Evolutionary conservation across 2,329 filamentous ascomycete genomes (phyloP), one percentile per base, ranked within the genome.

Genomic region (Pseudodiploospora longispora): DNA sequence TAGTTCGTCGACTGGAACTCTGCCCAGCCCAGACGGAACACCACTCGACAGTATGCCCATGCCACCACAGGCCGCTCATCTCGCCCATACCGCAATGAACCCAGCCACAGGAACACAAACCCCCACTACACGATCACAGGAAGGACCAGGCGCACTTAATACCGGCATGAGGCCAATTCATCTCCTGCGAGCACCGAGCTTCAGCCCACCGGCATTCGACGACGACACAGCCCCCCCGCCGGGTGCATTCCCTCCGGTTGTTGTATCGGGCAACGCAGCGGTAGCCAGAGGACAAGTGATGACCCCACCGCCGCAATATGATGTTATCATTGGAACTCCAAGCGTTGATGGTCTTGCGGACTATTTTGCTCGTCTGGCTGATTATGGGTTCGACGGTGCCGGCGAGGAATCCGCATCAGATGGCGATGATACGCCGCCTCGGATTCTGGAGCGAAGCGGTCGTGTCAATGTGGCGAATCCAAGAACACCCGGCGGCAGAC

Each of bases 261-360:
- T 19, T 19, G 19, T 19, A 45, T 57, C 12, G n/a, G 47, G 53
- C 19, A 44, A 47, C 10, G 42, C 55, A 1, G 55, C 53, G 3
- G 42, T 51, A 3, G 33, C 48, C 6, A 31, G 49, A 3, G 28
- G 43, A 29, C 58, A 59, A 1, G 62, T 85, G 10, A 71, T 85
- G 51, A 94, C 88, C 0, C 89, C 89, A 1, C 90, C 90, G 6
- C 90, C 90, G 1, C 80, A 85, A 46, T 95, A 96, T 60, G 86
- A 91, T 47, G 72, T 75, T 4, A 85, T 94, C 33, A 79, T 93
- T 1, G 85, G 83, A 10, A 78, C 76, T 48, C 70, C 78, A 27
- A 72, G 80, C 65, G 71, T 87, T 60, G 63, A 89, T 68, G 65
- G 82, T 0, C 63, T 95, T 38, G 85, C 88, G 2, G 90, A 95